Evolutionary conservation across 768 basidiomycete genomes (phyloP), one percentile per base, ranked within the genome.

Genomic region (Lactifluus rugatus): DNA sequence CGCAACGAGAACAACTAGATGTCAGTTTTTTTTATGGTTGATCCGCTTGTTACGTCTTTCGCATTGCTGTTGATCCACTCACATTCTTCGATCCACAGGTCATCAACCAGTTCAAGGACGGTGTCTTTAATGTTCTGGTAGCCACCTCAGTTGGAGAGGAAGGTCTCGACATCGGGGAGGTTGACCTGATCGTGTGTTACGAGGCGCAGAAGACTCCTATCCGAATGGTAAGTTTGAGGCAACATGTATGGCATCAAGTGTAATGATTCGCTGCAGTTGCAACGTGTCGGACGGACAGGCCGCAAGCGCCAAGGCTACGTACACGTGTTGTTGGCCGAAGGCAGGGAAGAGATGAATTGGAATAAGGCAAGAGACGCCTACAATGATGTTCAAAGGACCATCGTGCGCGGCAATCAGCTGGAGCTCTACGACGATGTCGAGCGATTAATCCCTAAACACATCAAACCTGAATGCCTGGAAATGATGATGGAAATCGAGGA

Each of bases 131-230:
- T 65, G 84, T 96, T 37, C 75, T 99, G 11, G 95, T 99, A 8
- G 88, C 94, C 1, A 98, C 96, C 5, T 95, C 89, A 3, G 92
- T 99, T 54, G 96, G 96, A 21, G 96, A 99, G 72, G 96, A 99
- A 71, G 96, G 96, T 57, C 77, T 99, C 17, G 96, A 99, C 70
- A 99, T 99, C 55, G 96, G 96, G 32, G 94, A 96, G 69, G 86
- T 99, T 16, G 96, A 99, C 69, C 76, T 93, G 67, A 95, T 97
- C 56, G 75, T 97, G 48, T 97, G 94, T 66, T 99, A 98, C 69
- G 96, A 99, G 64, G 85, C 93, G 25, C 91, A 94, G 66, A 96
- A 95, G 74, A 91, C 91, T 0, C 88, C 94, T 1, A 93, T 97
- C 61, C 90, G 94, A 57, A 93, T 96, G 88, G 95, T 95, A 70